phyloP scores from a whole-genome alignment of 2,329 filamentous ascomycete species.

The Geosmithia putterillii region DNA sequence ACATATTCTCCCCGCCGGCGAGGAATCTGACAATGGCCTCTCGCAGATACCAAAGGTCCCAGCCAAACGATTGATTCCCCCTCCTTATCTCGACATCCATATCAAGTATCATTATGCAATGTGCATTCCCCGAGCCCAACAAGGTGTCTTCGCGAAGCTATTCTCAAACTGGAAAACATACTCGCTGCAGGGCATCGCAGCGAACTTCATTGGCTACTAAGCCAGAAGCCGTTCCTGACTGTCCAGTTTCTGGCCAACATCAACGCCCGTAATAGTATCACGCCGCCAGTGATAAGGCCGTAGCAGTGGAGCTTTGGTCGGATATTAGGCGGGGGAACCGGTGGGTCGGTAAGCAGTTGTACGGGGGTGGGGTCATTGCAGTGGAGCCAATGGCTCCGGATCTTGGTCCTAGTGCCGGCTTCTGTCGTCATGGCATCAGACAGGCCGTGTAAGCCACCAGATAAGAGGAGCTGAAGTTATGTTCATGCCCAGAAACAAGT shows the following conservation, averaged over 20 bases:
- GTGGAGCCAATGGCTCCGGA: neutral
- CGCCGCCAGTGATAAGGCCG: neutral
- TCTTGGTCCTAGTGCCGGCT: neutral
- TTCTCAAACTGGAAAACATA: neutral
- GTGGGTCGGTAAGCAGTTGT: neutral
- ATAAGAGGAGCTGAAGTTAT: neutral
- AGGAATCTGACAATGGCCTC: too few species aligned
- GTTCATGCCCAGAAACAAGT: too few species aligned
- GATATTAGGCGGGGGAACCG: neutral
- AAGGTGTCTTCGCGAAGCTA: too few species aligned
- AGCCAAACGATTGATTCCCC: too few species aligned
- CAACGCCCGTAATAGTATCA: neutral
- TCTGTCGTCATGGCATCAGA: neutral
- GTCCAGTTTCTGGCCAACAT: too few species aligned
- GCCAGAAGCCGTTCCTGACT: too few species aligned
- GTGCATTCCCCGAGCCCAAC: too few species aligned
- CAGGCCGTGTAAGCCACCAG: neutral
- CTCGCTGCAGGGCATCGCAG: neutral
- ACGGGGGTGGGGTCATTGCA: neutral
- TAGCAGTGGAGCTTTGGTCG: neutral
- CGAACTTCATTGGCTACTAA: neutral
- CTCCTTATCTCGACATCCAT: too few species aligned
- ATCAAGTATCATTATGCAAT: too few species aligned
- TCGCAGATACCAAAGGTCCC: too few species aligned
- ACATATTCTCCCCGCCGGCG: too few species aligned